Base-by-base conservation (phyloP, 1,284 basidiomycete genomes). In the Chalciporus sp. region DNA sequence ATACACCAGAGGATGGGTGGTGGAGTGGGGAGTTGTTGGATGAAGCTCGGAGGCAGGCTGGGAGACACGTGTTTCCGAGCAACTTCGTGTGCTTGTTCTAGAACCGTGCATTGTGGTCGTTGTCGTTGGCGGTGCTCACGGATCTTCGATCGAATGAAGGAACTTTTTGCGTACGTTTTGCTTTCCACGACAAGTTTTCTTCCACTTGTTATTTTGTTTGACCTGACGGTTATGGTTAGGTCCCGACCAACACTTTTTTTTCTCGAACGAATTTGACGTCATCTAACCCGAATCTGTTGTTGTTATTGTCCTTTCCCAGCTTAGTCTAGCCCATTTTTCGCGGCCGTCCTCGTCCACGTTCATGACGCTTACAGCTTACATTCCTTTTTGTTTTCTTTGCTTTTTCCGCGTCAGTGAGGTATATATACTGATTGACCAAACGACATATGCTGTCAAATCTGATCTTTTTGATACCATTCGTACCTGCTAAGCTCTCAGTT, bases 1-100 rank as follows among this genome's bases (percentile, higher is more conserved):
- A 86, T 42, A 95, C 92, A 14, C 93, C 94, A 11, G 91, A 95
- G 59, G 94, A 97, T 64, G 94, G 93, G 1, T 96, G 94, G 94
- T 96, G 94, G 94, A 90, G 86, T 51, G 91, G 92, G 16, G 83
- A 87, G 68, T 70, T 96, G 54, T 73, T 96, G 42, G 94, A 97
- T 65, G 95, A 96, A 67, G 82, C 83, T 31, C 78, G 94, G 59
- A 79, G 93, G 57, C 78, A 87, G 62, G 80, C 81, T 5, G 94
- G 94, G 12, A 78, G 88, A 50, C 88, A 91, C 63, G 87, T 94
- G 59, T 95, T 97, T 82, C 94, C 94, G 47, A 94, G 92, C 72
- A 96, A 96, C 71, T 95, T 95, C 70, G 86, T 93, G 52, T 84
- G 85, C 66, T 70, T 90, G 62, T 88, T 88, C 74, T 88, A 69